phyloP scores from a whole-genome alignment of 805 yeast genomes.

The Candida caryicola region DNA sequence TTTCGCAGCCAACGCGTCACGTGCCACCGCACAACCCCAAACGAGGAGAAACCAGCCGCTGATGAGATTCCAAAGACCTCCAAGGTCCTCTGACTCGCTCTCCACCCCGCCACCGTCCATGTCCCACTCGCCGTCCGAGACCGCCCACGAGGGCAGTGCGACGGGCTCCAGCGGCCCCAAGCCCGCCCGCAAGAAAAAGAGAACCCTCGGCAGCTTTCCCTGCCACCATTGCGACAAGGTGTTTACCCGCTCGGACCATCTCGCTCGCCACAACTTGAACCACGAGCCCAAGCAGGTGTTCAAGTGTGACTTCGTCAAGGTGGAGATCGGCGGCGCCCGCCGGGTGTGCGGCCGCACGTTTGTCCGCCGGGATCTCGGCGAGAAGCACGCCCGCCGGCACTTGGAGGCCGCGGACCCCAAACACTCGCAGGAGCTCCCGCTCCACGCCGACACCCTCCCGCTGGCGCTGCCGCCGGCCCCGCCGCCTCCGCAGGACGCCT shows the following conservation, averaged over 20 bases:
- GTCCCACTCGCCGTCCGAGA: conserved; percentile 1
- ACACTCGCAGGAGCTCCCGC: neutral
- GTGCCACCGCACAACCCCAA: too few species aligned
- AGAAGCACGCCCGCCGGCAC: conserved; percentile 36
- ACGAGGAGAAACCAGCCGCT: conserved; percentile 1
- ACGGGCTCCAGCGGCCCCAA: conserved; percentile 2
- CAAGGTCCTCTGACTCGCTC: too few species aligned
- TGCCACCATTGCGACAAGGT: conserved; percentile 49
- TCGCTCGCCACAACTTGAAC: conserved; percentile 61
- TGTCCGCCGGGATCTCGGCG: conserved; percentile 58
- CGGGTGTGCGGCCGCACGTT: conserved; percentile 56
- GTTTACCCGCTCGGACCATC: conserved; percentile 61
- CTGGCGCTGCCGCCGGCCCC: conserved; percentile 1
- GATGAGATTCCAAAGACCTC: too few species aligned
- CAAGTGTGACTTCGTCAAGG: conserved; percentile 51
- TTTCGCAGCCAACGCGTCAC: too few species aligned
- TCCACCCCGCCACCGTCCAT: neutral
- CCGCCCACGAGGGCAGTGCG: conserved; percentile 1
- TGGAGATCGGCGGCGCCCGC: conserved; percentile 35
- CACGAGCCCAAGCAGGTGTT: conserved; percentile 54
- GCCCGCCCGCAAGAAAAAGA: conserved; percentile 18
- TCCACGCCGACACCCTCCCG: neutral
- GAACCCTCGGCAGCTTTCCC: conserved; percentile 30
- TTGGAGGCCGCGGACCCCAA: conserved; percentile 10
- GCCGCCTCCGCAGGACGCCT: neutral